Evolutionary conservation across 768 basidiomycete genomes (phyloP), one percentile per base, ranked within the genome.

Genomic region (Mycena indigotica): DNA sequence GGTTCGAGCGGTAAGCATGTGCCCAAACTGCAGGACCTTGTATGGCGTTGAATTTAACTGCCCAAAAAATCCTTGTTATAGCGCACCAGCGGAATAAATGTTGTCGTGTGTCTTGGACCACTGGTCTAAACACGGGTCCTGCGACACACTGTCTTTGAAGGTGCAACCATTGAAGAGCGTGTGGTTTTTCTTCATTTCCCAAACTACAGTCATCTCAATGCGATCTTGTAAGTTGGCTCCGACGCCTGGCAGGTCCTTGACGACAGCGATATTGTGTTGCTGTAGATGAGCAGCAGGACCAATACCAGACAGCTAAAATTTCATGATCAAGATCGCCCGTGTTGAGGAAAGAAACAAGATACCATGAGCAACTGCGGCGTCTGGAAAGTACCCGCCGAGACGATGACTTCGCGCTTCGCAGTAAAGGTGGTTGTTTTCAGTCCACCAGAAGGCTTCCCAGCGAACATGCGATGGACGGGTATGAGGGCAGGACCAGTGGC

Each of bases 141-240:
- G 5, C 2, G 51, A 8, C 3, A n/a, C 10, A 28, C 3, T 50
- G 39, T 56, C 41, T 24, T 13, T 1, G 50, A 61, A 52, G n/a
- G 44, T 61, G 41, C 59, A 61, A n/a, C 40, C 55, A 10, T 39
- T 5, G 35, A 56, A 56, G 13, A 61, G 55, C 4, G 55, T 61
- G 55, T 56, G 52, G 52, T 56, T 53, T 17, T 61, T 10, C 52
- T 61, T 56, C 21, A 61, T 4, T 25, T 52, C 4, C 59, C 59
- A 61, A 19, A 53, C 17, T n/a, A 56, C 52, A 4, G 55, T 53
- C 51, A 61, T 49, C 39, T 61, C 59, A 16, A 48, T 50, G 15
- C 46, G 59, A 56, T 80, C 79, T 62, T 79, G 77, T 21, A 80
- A 57, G 64, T 80, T 77, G 56, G 79, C 4, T 12, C 65, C 60